phyloP scores from a whole-genome alignment of 2,329 filamentous ascomycete genomes.

The Penicillium sumatraense region DNA sequence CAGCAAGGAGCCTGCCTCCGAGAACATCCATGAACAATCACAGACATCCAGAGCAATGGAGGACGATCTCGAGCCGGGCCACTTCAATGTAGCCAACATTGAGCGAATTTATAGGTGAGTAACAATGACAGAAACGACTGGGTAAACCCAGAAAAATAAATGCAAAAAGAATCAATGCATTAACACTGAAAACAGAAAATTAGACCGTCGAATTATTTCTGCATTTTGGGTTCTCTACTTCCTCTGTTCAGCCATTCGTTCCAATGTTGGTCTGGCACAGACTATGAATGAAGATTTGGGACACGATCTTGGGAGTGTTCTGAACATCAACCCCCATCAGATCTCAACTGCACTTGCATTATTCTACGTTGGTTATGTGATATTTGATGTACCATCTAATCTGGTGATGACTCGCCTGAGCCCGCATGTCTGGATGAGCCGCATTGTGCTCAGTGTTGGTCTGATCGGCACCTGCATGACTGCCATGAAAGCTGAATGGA shows the following conservation, averaged over 20 bases:
- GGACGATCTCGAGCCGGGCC: constrained; percentile 30
- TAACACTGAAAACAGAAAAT: too few species aligned
- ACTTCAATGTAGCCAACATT: constrained; percentile 38
- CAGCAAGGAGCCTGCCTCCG: constrained; percentile 15
- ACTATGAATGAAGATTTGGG: constrained; percentile 78
- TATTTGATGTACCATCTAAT: constrained; percentile 89
- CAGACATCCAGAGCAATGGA: neutral
- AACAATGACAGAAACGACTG: neutral
- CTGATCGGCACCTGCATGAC: constrained; percentile 83
- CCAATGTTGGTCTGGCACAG: constrained; percentile 90
- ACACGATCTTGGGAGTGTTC: constrained; percentile 75
- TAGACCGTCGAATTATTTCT: constrained; percentile 64
- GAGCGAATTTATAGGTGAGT: constrained; percentile 45
- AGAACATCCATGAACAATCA: constrained; percentile 18
- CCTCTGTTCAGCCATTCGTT: constrained; percentile 86
- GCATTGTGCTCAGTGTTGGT: constrained; percentile 86
- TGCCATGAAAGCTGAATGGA: constrained; percentile 81
- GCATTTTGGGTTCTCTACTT: constrained; percentile 93
- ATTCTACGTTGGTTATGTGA: constrained; percentile 90
- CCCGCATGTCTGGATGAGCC: constrained; percentile 87
- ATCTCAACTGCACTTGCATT: constrained; percentile 82
- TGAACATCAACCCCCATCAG: constrained; percentile 73
- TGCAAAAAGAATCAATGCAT: too few species aligned
- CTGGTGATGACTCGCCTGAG: constrained; percentile 84
- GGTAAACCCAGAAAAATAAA: constrained; percentile 56